Base-by-base conservation (phyloP, 345 rosid genomes). In the Salix brachista region DNA sequence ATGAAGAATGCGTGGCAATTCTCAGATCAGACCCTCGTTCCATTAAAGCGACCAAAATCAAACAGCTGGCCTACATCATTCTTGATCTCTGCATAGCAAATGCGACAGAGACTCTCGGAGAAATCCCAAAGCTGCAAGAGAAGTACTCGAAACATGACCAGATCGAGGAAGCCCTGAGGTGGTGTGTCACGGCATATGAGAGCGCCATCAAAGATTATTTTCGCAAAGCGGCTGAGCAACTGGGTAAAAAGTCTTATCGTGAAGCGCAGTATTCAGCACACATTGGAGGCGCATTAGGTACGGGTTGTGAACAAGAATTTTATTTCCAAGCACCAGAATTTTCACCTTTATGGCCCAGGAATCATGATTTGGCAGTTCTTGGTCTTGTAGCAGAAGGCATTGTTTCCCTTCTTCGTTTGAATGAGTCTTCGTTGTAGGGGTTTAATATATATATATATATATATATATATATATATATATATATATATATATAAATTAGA, bases 51-150 rank as follows among this genome's bases (percentile, higher is more conserved):
- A 69, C 52, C 28, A 39, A 6, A 1, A 52, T 68, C 28, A 41
- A 68, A 41, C 52, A 68, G 14, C 71, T 68, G 9, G 71, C 71
- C 13, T 68, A 68, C 44, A 39, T 68, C 32, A 23, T 68, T 68
- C 71, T 68, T 23, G 71, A 68, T 68, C 71, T 37, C 25, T 68
- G 71, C 50, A 68, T 68, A 17, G 71, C 52, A 41, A 68, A 68
- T 2, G 71, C 71, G 30, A 68, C 71, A 4, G 71, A 41, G 48
- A 68, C 54, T 9, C 52, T 41, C 2, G 30, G 18, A 21, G 50
- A 68, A 41, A 41, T 68, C 48, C 52, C 54, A 0, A 68, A 23
- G 32, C 5, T 68, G 54, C 54, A 23, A n/a, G 50, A 19, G 26
- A 23, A 21, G 71, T 41, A 41, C 50, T 19, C 30, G 0, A 37